Percentiles rank a stretch among this genome's conserved stretches.
phyloP scores from a whole-genome alignment of 2,329 filamentous ascomycete genomes.

The Boeremia exigua region DNA sequence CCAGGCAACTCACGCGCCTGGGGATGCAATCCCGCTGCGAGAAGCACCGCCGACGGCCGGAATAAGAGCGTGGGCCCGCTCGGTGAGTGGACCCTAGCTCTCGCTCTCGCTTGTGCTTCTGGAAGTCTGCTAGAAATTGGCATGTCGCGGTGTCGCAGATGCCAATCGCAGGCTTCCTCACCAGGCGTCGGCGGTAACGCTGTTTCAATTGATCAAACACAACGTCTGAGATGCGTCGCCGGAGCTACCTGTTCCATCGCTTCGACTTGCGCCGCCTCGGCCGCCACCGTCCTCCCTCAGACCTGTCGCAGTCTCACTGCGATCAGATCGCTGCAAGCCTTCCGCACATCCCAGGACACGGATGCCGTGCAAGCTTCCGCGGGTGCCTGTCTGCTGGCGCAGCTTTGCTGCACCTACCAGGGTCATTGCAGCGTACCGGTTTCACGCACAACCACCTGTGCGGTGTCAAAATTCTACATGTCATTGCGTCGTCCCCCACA shows the following conservation, averaged over 20 bases:
- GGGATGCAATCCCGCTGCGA: conserved; percentile 8
- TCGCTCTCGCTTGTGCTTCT: conserved; percentile 33
- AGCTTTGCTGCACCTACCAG: conserved; percentile 31
- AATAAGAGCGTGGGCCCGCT: conserved; percentile 33
- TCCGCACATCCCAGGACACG: conserved; percentile 38
- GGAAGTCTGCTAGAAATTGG: conserved; percentile 27
- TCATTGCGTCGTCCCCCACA: conserved; percentile 22
- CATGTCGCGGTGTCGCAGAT: conserved; percentile 18
- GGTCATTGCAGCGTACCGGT: conserved; percentile 26
- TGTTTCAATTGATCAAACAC: conserved; percentile 26
- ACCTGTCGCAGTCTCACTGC: conserved; percentile 30
- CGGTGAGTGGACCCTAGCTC: conserved; percentile 28
- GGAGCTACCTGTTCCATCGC: conserved; percentile 9
- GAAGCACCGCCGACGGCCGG: conserved; percentile 18
- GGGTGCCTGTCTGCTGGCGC: conserved; percentile 27
- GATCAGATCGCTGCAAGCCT: conserved; percentile 41
- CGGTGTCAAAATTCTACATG: conserved; percentile 28
- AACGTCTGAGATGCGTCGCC: conserved; percentile 27
- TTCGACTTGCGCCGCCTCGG: not conserved
- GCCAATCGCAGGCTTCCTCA: conserved; percentile 16
- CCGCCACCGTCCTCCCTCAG: conserved; percentile 23
- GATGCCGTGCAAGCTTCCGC: conserved; percentile 35
- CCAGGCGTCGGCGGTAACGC: conserved; percentile 13
- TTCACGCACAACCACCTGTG: conserved; percentile 37
- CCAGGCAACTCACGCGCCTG: conserved; percentile 1